These are phyloP conservation scores for Ustilago trichophora DNA, from an alignment of 1,284 basidiomycete genomes.

Conservation along the genomic window DNA sequence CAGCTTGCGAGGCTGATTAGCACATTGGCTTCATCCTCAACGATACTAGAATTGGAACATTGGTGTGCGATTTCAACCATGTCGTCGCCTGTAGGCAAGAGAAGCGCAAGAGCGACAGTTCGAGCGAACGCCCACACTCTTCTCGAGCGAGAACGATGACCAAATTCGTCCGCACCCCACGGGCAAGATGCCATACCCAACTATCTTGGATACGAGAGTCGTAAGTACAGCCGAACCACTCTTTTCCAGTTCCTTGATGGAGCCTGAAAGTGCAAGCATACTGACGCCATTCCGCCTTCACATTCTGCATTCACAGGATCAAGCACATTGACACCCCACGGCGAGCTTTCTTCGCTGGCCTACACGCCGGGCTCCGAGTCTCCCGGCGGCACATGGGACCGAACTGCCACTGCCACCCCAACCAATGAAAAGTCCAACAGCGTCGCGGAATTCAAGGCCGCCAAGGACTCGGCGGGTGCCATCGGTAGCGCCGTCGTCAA, in stretches of 20 bases:
- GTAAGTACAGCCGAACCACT: no score
- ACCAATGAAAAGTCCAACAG: constrained; percentile 19
- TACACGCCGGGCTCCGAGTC: constrained; percentile 18
- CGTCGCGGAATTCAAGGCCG: constrained; percentile 32
- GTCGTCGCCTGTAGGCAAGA: constrained; percentile 24
- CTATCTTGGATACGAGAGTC: constrained; percentile 16
- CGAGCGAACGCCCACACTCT: constrained; percentile 25
- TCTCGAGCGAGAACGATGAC: constrained; percentile 27
- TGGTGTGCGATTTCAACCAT: constrained; percentile 7
- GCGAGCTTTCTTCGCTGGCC: constrained; percentile 10
- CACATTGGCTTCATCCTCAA: background rate
- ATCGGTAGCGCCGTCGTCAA: constrained; percentile 20
- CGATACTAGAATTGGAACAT: no score
- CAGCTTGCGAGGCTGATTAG: no score
- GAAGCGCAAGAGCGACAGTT: constrained; percentile 26
- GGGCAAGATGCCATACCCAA: constrained; percentile 23
- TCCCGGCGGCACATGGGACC: constrained; percentile 13
- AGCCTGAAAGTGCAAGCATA: no score
- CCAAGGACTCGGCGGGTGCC: constrained; percentile 40
- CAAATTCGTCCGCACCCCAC: constrained; percentile 23
- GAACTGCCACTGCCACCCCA: constrained; percentile 12
- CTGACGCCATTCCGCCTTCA: no score
- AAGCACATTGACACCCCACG: constrained; percentile 23
- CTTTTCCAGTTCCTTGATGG: no score
- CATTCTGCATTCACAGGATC: constrained; percentile 12